Evolutionary conservation across 768 basidiomycete genomes (phyloP), one percentile per base, ranked within the genome.

Genomic region (Nidularia pulvinata): DNA sequence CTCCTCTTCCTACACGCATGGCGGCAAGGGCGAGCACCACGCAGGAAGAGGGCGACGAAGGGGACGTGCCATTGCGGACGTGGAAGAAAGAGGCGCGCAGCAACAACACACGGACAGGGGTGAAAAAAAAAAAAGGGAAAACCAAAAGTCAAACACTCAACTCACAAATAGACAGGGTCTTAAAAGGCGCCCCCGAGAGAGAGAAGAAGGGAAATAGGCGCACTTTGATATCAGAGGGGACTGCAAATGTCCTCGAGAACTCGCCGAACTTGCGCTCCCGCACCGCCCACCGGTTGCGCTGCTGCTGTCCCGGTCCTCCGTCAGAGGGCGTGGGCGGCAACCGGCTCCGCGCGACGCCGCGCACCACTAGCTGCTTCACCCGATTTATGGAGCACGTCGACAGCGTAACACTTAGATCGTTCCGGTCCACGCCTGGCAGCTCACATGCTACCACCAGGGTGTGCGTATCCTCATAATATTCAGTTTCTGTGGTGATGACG

Each of bases 381-480:
- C 82, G 76, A 57, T 83, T 89, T 72, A 82, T 80, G 52, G 75
- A 65, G 62, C 83, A 84, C 56, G 80, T 84, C 48, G 80, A 78
- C 52, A 91, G 76, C 48, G 75, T 77, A 69, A 90, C 74, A 55
- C 69, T 78, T 50, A 91, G 59, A 60, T 88, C 83, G 56, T 66
- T 65, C 56, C 74, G 80, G 62, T 77, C 79, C 63, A 89, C 72
- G 43, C 89, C 89, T 3, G 89, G 89, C 33, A 90, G 72, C 68
- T 90, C 88, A 62, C 89, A 78, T 69, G 83, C 74, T 49, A 82
- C 84, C 53, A 76, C 78, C 60, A 89, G 69, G 37, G 75, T 62
- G 64, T 76, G 75, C 49, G 76, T 79, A 34, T 75, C 25, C 25
- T 25, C 25, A 25, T 25, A 25, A 4, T 25, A 25, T 25, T 25